phyloP scores from a whole-genome alignment of 768 basidiomycete species.

The Gelatoporia subvermispora region DNA sequence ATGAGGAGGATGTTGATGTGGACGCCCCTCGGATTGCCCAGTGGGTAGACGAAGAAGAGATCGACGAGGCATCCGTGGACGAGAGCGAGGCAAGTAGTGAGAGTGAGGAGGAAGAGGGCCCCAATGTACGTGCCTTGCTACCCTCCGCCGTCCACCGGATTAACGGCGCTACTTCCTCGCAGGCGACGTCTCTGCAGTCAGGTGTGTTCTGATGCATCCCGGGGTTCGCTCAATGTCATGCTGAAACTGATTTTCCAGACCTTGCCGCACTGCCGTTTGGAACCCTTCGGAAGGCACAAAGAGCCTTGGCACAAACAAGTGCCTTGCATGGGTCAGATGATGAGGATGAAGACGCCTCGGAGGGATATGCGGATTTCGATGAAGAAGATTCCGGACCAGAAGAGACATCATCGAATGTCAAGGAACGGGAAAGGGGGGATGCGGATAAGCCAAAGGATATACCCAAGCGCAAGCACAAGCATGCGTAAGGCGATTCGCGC shows the following conservation, averaged over 20 bases:
- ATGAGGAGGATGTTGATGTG: slow-evolving; percentile 23
- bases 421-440: slow-evolving; percentile 31
- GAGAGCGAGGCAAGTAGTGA: slow-evolving; percentile 6
- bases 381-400: slow-evolving; percentile 4
- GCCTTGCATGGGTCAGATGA: slow-evolving; percentile 7
- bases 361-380: slow-evolving; percentile 18
- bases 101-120: slow-evolving; percentile 7
- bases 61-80: slow-evolving; percentile 18
- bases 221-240: background rate
- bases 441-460: slow-evolving; percentile 43
- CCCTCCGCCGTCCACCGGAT: no score
- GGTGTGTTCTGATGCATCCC: no score
- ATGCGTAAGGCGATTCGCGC: slow-evolving; percentile 63
- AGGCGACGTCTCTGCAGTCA: no score
- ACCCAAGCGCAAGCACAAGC: slow-evolving; percentile 67
- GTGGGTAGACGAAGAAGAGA: slow-evolving; percentile 50
- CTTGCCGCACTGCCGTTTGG: slow-evolving; percentile 23
- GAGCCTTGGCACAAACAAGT: slow-evolving; percentile 12
- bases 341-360: slow-evolving; percentile 10
- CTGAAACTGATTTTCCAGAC: slow-evolving; percentile 5
- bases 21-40: slow-evolving; percentile 58
- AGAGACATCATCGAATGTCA: slow-evolving; percentile 14
- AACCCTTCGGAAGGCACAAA: slow-evolving; percentile 22
- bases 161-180: no score
- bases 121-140: slow-evolving; percentile 5